These are phyloP conservation scores for Juncus effusus DNA, from an alignment of 176 grass and related monocot genomes.

Conservation along the genomic window DNA sequence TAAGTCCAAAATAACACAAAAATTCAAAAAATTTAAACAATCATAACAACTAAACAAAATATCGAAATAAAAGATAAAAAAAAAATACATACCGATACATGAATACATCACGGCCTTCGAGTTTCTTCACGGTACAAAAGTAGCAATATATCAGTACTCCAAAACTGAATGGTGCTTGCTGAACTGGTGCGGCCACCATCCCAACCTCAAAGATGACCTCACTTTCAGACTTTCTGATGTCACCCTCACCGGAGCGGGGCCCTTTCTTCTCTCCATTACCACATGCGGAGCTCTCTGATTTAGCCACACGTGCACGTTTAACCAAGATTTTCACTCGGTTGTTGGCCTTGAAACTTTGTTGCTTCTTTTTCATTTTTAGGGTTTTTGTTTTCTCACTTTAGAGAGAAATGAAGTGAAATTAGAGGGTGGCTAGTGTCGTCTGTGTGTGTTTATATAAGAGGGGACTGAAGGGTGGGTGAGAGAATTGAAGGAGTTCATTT, in stretches of 20 bases:
- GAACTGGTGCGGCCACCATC: not conserved
- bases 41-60: not conserved
- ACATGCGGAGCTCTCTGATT: not conserved
- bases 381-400: not conserved
- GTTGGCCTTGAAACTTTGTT: conserved; percentile 7
- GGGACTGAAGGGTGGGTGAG: no score
- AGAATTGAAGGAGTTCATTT: not conserved
- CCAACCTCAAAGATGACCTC: conserved; percentile 15
- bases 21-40: no score
- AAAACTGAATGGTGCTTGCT: not conserved
- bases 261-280: not conserved
- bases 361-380: not conserved
- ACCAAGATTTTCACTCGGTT: not conserved
- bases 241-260: not conserved
- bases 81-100: conserved; percentile 20
- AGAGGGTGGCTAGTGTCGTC: not conserved
- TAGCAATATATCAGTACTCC: not conserved
- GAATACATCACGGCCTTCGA: not conserved
- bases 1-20: not conserved
- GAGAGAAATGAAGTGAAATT: conserved; percentile 2
- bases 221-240: not conserved
- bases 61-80: not conserved
- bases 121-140: not conserved
- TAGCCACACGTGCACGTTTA: conserved; percentile 8
- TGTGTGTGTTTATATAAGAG: conserved; percentile 21